Conservation (phyloP, 225 moss, liverwort and hornwort genomes). For the Marchantia paleacea region DNA sequence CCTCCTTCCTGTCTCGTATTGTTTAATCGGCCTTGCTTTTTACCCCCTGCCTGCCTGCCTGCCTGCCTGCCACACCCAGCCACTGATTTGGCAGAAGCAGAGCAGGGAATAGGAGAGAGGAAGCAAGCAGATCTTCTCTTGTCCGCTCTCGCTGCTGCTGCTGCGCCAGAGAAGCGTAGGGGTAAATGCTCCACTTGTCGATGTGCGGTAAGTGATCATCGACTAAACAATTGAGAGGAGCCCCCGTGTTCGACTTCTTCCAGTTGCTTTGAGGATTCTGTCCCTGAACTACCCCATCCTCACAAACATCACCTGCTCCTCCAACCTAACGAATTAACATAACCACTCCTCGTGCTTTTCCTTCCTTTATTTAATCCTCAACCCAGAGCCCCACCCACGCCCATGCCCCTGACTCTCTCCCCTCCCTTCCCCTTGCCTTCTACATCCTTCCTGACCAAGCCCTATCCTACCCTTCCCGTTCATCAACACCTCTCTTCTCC, state of each 20-base stretch:
- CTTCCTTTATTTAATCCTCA: neutral
- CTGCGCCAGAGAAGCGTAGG: neutral
- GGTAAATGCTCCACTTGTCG: neutral
- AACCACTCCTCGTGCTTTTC: neutral
- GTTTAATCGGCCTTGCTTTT: neutral
- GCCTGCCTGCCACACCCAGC: neutral
- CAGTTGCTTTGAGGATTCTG: neutral
- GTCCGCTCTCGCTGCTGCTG: neutral
- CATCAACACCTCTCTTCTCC: no score
- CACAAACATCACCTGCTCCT: neutral
- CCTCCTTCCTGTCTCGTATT: neutral
- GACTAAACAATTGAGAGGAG: neutral
- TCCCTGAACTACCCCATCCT: neutral
- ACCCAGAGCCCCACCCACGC: neutral
- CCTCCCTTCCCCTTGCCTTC: neutral
- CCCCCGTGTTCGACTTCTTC: neutral
- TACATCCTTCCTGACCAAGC: neutral
- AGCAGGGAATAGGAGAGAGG: neutral
- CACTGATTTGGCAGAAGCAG: conserved; percentile 6
- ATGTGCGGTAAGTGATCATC: neutral
- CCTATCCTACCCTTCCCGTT: neutral
- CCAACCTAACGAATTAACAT: no score
- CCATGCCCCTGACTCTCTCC: neutral
- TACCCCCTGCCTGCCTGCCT: neutral
- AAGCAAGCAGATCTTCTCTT: conserved; percentile 3